Base-by-base conservation (phyloP, 148 eudicot species). In the Camellia granthamiana region DNA sequence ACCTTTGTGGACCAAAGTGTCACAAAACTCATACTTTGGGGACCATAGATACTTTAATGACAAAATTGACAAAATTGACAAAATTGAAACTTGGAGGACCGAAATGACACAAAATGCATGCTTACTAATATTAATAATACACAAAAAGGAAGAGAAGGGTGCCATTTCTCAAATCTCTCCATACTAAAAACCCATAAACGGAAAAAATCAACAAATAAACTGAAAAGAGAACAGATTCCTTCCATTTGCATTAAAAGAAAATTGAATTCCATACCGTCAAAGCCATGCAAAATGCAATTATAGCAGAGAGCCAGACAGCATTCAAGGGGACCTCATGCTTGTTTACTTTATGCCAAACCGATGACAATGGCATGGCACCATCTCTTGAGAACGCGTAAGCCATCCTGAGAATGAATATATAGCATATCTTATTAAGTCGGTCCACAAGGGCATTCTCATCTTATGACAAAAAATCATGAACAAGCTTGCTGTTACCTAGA, bases 361-460 rank as follows among this genome's bases (percentile, higher is more conserved):
- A 66, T 55, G 99, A 94, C 64, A 90, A 90, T 60, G 98, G 99
- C 98, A 96, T 92, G 19, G 99, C 98, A 15, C 99, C 99, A 83
- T 96, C 99, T 88, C 99, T 88, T 42, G 98, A 96, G 90, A 96
- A 96, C 58, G 99, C 98, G 83, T 92, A 96, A 59, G 88, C 97
- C 99, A 96, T 96, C 90, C 99, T 92, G 85, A 15, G 56, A 63
- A 66, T 2, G 30, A 54, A 72, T 11, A 70, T 68, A 14, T 47
- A 23, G 21, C 73, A 72, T 5, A 21, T 30, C 38, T 30, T 30
- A 30, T 74, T 61, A 46, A 59, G 44, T n/a, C 0, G 5, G 41
- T 49, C 13, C 56, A 51, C 7, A 14, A 55, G 7, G 55, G 67
- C 18, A 30, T 4, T 72, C 38, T 15, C 5, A n/a, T 21, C 60